These are phyloP conservation scores for Skeletonema marinoi DNA, from an alignment of 108 stramenopile genomes.

Conservation along the genomic window DNA sequence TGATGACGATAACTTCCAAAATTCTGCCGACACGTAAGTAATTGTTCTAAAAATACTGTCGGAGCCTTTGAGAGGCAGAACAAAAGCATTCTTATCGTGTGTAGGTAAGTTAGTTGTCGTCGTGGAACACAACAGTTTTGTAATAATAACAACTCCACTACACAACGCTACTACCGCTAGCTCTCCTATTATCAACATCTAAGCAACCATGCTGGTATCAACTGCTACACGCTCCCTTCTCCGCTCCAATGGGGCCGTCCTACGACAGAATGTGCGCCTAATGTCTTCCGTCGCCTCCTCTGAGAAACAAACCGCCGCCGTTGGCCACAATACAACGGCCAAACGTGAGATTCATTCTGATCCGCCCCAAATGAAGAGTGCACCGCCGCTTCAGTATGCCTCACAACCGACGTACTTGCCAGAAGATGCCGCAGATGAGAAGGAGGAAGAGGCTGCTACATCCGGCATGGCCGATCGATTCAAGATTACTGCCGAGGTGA, in stretches of 20 bases:
- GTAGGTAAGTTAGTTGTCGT: too few species aligned
- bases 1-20: too few species aligned
- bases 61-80: too few species aligned
- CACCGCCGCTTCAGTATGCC: background rate
- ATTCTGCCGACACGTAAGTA: too few species aligned
- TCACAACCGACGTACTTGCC: conserved; percentile 2
- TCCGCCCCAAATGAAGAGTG: background rate
- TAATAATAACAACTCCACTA: too few species aligned
- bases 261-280: background rate
- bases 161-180: too few species aligned
- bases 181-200: background rate
- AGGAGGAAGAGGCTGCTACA: background rate
- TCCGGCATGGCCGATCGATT: conserved; percentile 52
- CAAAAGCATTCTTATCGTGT: too few species aligned
- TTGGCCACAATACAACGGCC: background rate
- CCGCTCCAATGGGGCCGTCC: background rate
- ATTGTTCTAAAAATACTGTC: too few species aligned
- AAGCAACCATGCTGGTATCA: background rate
- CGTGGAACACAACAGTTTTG: too few species aligned
- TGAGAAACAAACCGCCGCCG: background rate
- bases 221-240: background rate
- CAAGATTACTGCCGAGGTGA: conserved; percentile 67
- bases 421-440: background rate
- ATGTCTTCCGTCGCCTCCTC: background rate
- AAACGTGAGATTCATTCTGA: conserved; percentile 17